A percentile compares a stretch with the other conserved stretches of the same genome.
These are phyloP conservation scores for Madurella mycetomatis DNA, from an alignment of 2,329 filamentous ascomycete species.

Conservation along the genomic window DNA sequence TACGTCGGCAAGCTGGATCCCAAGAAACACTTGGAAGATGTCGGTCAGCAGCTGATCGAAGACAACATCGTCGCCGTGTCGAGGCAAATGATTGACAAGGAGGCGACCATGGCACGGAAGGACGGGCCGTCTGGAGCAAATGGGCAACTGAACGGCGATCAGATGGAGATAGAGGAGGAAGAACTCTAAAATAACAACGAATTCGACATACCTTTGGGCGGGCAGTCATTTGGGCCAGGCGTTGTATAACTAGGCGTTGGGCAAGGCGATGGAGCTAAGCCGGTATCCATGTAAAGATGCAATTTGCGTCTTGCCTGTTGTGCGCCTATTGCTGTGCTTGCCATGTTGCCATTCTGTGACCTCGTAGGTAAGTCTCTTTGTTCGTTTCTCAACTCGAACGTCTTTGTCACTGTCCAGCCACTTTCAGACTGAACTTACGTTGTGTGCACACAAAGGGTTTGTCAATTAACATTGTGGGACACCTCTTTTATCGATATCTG, in stretches of 20 bases:
- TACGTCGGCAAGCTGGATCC: slow-evolving; percentile 98
- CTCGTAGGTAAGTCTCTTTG: slow-evolving; percentile 2
- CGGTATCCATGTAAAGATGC: slow-evolving; percentile 17
- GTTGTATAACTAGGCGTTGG: slow-evolving; percentile 26
- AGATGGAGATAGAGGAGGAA: slow-evolving; percentile 68
- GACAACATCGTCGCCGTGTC: slow-evolving; percentile 99
- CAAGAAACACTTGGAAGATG: slow-evolving; percentile 98
- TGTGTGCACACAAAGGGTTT: neutral
- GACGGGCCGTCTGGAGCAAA: slow-evolving; percentile 45
- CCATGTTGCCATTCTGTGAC: neutral
- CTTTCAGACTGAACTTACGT: neutral
- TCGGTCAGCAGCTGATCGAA: slow-evolving; percentile 94
- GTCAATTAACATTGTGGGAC: neutral
- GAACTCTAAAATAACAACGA: slow-evolving; percentile 20
- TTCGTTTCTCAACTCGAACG: neutral
- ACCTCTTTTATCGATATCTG: too few relatives aligned
- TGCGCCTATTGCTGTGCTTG: neutral
- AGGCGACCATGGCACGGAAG: slow-evolving; percentile 83
- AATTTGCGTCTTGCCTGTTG: slow-evolving; percentile 3
- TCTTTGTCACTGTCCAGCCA: too few relatives aligned
- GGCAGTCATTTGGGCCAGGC: slow-evolving; percentile 19
- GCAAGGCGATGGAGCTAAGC: slow-evolving; percentile 20
- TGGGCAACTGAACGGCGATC: slow-evolving; percentile 50
- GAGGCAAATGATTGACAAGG: slow-evolving; percentile 98
- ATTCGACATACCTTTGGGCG: slow-evolving; percentile 12